Conservation (phyloP, 768 basidiomycete species). For the Mrakia hoshinonis region DNA sequence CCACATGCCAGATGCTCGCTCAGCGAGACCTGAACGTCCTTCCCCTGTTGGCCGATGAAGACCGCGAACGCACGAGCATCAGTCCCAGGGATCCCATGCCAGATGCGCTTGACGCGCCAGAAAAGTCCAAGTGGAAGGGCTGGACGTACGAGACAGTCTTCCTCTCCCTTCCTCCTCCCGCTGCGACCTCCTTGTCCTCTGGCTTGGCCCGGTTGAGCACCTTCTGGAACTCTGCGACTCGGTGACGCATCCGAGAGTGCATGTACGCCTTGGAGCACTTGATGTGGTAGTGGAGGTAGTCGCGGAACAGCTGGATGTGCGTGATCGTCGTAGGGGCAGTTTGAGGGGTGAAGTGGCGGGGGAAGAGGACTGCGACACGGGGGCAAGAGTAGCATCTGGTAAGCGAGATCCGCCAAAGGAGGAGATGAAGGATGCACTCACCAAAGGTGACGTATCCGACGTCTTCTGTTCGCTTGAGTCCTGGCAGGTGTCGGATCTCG, state of each 20-base stretch:
- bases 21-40: slow-evolving; percentile 22
- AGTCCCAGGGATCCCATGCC: not conserved
- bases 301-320: slow-evolving; percentile 91
- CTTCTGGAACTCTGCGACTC: slow-evolving; percentile 84
- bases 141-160: slow-evolving; percentile 73
- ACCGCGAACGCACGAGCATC: not conserved
- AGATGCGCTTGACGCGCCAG: not conserved
- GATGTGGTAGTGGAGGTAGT: slow-evolving; percentile 99
- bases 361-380: slow-evolving; percentile 63
- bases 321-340: slow-evolving; percentile 74
- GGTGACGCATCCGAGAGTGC: slow-evolving; percentile 91
- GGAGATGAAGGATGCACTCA: slow-evolving; percentile 33
- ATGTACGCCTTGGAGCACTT: slow-evolving; percentile 98
- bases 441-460: slow-evolving; percentile 91
- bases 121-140: not conserved
- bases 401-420: not conserved
- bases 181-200: slow-evolving; percentile 47
- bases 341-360: slow-evolving; percentile 73
- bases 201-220: slow-evolving; percentile 93
- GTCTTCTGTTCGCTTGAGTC: slow-evolving; percentile 72
- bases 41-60: slow-evolving; percentile 1
- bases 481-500: slow-evolving; percentile 82
- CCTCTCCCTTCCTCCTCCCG: slow-evolving; percentile 59
- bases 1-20: too few relatives aligned
- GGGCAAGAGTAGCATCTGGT: not conserved